Base-by-base conservation (phyloP, 306 rosid species). In the Citrullus colocynthis region DNA sequence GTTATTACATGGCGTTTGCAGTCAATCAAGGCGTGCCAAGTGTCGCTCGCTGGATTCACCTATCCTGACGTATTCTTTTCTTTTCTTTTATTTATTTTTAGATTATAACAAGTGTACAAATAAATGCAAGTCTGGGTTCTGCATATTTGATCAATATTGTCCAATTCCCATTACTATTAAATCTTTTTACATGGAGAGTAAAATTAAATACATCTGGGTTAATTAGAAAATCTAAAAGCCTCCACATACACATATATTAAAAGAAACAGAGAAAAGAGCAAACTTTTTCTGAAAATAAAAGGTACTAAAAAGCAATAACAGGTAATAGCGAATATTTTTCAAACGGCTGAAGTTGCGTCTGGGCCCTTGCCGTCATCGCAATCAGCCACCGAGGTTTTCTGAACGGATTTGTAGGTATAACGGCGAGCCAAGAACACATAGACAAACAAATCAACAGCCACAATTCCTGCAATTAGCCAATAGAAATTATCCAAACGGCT, bases 21-120 rank as follows among this genome's bases (percentile, higher is more conserved):
- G 93, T 93, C 14, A 93, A 93, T 41, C 97, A 93, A 36, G 97
- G 94, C 70, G 98, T 93, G 85, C 97, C 97, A 21, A 91, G 98
- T 28, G 85, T 91, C 2, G 97, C 98, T 0, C 87, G 91, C 16
- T 91, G 98, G 98, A 74, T 93, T 15, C 96, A 87, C 72, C 32
- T 91, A 39, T 32, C 9, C 3, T 1, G 32, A 15, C 14, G 32
- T 9, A 11, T 39, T 39, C 7, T 37, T 58, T 39, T 16, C 3
- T n/a, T 5, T 13, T 24, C 24, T 39, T 4, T 6, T 42, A 11
- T 14, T 21, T 28, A 12, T 21, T 21, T 58, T 14, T 51, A 51
- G 6, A 52, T 52, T 52, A 52, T 52, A 6, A 16, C 20, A 52
- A 52, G 17, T 52, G 57, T 15, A 52, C 2, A 52, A 52, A 52